phyloP scores from a whole-genome alignment of 2,329 filamentous ascomycete genomes.

The Aspergillus sp. region DNA sequence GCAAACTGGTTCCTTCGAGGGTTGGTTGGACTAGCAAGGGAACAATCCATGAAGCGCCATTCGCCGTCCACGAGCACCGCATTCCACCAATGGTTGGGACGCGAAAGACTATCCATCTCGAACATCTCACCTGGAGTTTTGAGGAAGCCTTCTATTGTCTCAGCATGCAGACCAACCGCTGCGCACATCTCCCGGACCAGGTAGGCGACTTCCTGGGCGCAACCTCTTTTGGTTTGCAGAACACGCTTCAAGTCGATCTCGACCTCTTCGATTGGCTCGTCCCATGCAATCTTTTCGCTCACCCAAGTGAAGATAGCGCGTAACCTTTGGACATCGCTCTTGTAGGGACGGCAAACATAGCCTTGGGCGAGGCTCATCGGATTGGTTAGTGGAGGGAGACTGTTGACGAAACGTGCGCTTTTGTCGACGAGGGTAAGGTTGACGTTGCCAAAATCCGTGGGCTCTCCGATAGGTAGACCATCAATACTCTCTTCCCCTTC shows the following conservation, averaged over 20 bases:
- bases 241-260: slow-evolving; percentile 76
- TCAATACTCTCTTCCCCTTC: slow-evolving; percentile 90
- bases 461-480: slow-evolving; percentile 76
- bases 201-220: slow-evolving; percentile 82
- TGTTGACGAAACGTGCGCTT: slow-evolving; percentile 85
- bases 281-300: slow-evolving; percentile 91
- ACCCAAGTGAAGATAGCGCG: slow-evolving; percentile 98
- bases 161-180: slow-evolving; percentile 82
- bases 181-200: slow-evolving; percentile 91
- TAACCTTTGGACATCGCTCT: slow-evolving; percentile 88
- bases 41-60: slow-evolving; percentile 96
- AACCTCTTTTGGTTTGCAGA: slow-evolving; percentile 79
- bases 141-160: slow-evolving; percentile 84
- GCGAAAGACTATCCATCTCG: slow-evolving; percentile 78
- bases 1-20: slow-evolving; percentile 78
- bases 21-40: slow-evolving; percentile 86
- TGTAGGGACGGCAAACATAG: slow-evolving; percentile 90
- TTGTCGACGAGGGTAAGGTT: slow-evolving; percentile 92
- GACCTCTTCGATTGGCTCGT: slow-evolving; percentile 86
- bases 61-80: slow-evolving; percentile 88
- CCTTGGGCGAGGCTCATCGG: slow-evolving; percentile 80
- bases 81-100: slow-evolving; percentile 98
- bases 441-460: slow-evolving; percentile 75
- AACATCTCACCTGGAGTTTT: slow-evolving; percentile 83
- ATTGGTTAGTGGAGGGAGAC: slow-evolving; percentile 77